Conservation (phyloP, 2,329 filamentous ascomycete genomes). For the Calonectria fujianensis region DNA sequence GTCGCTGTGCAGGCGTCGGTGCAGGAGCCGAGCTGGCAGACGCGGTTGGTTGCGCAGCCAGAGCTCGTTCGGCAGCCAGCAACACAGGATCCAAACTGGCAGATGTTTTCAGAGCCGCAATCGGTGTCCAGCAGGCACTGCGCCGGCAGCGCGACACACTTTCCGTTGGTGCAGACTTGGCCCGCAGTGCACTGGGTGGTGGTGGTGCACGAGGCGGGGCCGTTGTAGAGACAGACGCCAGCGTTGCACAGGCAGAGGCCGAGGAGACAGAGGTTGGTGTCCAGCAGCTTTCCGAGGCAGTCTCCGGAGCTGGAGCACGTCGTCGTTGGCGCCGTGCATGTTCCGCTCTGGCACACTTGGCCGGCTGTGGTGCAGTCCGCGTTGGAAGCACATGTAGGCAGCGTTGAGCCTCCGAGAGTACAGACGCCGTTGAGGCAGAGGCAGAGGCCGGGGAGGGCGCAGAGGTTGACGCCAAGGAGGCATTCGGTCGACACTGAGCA, state of each 20-base stretch:
- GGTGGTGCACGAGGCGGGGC: constrained; percentile 20
- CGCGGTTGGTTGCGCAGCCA: constrained; percentile 13
- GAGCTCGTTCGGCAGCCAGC: constrained; percentile 33
- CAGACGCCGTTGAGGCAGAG: constrained; percentile 45
- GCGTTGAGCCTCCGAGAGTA: constrained; percentile 30
- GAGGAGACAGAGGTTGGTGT: constrained; percentile 23
- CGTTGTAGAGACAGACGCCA: constrained; percentile 34
- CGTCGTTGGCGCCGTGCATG: constrained; percentile 6
- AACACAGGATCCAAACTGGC: constrained; percentile 39
- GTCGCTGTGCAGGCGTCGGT: constrained; percentile 3
- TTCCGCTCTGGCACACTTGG: constrained; percentile 38
- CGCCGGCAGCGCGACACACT: constrained; percentile 2
- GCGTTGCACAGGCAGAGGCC: constrained; percentile 33
- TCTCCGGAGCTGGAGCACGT: constrained; percentile 13
- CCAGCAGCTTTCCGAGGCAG: constrained; percentile 29
- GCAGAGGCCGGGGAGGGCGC: constrained; percentile 38
- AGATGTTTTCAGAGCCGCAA: constrained; percentile 25
- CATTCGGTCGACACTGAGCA: constrained; percentile 34
- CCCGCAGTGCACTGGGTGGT: neutral
- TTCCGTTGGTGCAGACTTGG: constrained; percentile 25
- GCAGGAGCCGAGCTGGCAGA: constrained; percentile 36
- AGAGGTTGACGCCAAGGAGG: constrained; percentile 36
- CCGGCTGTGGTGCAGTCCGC: constrained; percentile 28
- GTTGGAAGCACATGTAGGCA: constrained; percentile 23
- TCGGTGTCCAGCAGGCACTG: constrained; percentile 27